Base-by-base conservation (phyloP, 345 rosid species). In the Turritis glabra region DNA sequence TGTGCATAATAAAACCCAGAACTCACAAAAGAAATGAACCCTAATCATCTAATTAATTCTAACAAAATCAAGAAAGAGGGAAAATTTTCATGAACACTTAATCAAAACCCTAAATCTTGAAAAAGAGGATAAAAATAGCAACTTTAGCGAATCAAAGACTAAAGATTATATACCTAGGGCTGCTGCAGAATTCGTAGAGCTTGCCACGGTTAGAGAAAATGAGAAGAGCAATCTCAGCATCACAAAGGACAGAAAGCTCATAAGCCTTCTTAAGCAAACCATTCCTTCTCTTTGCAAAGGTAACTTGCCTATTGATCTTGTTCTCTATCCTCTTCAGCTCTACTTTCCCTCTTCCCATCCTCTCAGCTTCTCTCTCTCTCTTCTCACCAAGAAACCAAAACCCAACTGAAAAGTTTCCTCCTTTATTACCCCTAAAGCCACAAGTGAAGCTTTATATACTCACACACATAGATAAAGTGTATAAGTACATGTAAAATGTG, bases 201-300 rank as follows among this genome's bases (percentile, higher is more conserved):
- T 88, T 88, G 64, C 88, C 90, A 15, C 86, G 85, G 70, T 68
- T 83, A 21, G 93, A 86, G 89, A 88, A 88, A 80, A 88, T 82
- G 71, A 88, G 84, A 63, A 88, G 86, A 73, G 84, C 81, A 77
- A 77, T 77, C 73, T 77, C 81, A 77, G 81, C 81, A 77, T 77
- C 77, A 77, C 81, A 77, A 51, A 77, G 81, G 8, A 77, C 81
- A 72, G 81, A 77, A 33, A 77, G 81, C n/a, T 77, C 81, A 59
- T 71, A 77, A 72, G 81, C 81, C 35, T 77, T 77, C 73, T 77
- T 77, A 18, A 77, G 77, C 69, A 77, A 66, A 71, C 81, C 81
- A 25, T 77, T 77, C 14, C 81, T 77, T 67, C 81, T 77, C 77
- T 77, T 77, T 58, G 81, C 77, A 59, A 77, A 77, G 32, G 81